Evolutionary conservation across 371 early-diverging fungal species (phyloP).

Genomic region (Dinochytrium kinnereticum): DNA sequence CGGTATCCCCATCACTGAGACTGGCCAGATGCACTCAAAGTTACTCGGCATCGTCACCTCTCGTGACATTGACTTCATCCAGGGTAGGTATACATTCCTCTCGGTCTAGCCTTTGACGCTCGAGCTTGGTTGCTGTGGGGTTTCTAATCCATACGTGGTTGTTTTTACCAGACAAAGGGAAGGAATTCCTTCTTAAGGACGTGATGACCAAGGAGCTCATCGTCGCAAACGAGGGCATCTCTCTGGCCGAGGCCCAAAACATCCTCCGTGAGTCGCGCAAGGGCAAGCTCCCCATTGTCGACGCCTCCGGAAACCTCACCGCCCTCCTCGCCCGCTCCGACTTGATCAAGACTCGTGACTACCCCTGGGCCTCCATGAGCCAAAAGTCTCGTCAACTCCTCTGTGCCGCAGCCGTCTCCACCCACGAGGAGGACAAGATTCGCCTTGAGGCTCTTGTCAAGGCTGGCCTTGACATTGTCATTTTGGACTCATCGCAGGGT

Average conservation of each 20-base stretch:
- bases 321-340: conserved; percentile 94
- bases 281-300: conserved; percentile 94
- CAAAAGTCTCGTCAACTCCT: conserved; percentile 86
- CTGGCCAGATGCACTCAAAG: conserved; percentile 85
- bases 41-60: conserved; percentile 95
- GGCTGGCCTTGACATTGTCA: conserved; percentile 93
- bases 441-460: conserved; percentile 85
- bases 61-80: conserved; percentile 93
- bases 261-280: conserved; percentile 89
- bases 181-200: conserved; percentile 50
- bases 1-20: conserved; percentile 94
- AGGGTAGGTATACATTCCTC: conserved; percentile 25
- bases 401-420: conserved; percentile 92
- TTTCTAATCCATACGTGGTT: too few species aligned
- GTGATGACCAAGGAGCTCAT: conserved; percentile 93
- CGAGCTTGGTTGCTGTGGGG: too few species aligned
- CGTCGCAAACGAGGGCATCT: conserved; percentile 84
- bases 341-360: conserved; percentile 94
- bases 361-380: conserved; percentile 88
- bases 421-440: conserved; percentile 86
- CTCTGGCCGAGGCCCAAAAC: conserved; percentile 86
- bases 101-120: neutral
- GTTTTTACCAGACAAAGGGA: conserved; percentile 18
- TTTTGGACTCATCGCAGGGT: conserved; percentile 94
- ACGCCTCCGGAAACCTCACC: conserved; percentile 78